A percentile compares a stretch with the other conserved stretches of the same genome.
Evolutionary conservation across 2,329 filamentous ascomycete species (phyloP).

Genomic region (Trichoderma harzianum): DNA sequence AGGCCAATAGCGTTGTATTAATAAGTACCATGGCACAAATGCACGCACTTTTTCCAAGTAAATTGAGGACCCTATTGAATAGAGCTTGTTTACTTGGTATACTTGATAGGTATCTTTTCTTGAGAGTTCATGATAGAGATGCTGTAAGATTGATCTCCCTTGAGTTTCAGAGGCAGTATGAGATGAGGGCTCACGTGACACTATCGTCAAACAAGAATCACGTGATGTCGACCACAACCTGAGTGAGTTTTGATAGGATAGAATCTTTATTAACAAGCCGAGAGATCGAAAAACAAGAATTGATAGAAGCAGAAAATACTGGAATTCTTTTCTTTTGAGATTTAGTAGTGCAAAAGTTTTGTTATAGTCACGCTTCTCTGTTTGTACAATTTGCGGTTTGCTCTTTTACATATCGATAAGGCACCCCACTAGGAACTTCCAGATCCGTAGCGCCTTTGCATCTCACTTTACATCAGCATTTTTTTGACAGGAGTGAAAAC

Average conservation of each 20-base stretch:
- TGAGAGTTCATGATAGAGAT: neutral
- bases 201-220: neutral
- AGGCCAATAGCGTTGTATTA: neutral
- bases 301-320: neutral
- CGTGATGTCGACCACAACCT: neutral
- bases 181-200: neutral
- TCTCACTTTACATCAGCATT: conserved; percentile 17
- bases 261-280: neutral
- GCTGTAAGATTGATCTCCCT: neutral
- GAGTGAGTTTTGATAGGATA: neutral
- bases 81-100: neutral
- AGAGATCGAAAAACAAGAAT: neutral
- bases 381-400: neutral
- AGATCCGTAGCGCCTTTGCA: neutral
- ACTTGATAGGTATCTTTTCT: neutral
- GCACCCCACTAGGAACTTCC: conserved; percentile 9
- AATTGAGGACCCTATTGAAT: neutral
- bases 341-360: neutral
- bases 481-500: conserved; percentile 5
- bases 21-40: neutral
- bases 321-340: neutral
- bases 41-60: neutral
- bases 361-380: neutral
- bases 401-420: conserved; percentile 18
- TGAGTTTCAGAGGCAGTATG: neutral